A percentile compares a stretch with the other conserved stretches of the same genome.
Evolutionary conservation across 148 eudicot genomes (phyloP).

Genomic region (Vaccinium corymbosum): DNA sequence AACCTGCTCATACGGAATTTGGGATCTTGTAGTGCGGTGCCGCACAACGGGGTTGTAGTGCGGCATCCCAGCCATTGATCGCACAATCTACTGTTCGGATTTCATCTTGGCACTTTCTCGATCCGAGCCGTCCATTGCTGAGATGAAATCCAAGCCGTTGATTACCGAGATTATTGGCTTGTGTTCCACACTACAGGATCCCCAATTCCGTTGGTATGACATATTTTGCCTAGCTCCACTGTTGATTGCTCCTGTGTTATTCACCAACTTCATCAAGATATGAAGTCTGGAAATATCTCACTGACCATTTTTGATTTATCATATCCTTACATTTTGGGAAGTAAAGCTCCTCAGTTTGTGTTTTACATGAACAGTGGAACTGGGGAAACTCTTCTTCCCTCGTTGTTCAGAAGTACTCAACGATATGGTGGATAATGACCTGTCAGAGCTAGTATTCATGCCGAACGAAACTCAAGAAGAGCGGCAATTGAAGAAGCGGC

Average conservation of each 20-base stretch:
- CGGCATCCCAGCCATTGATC: no score
- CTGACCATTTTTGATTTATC: background rate
- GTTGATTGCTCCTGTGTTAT: background rate
- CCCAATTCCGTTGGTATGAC: background rate
- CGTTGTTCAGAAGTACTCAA: slow-evolving; percentile 78
- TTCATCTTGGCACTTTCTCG: no score
- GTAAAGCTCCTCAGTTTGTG: background rate
- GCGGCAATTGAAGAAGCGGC: slow-evolving; percentile 51
- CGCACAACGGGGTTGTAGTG: no score
- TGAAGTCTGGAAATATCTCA: background rate
- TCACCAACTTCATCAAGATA: background rate
- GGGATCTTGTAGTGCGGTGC: no score
- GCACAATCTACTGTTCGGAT: no score
- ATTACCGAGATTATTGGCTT: no score
- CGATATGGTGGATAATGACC: slow-evolving; percentile 68
- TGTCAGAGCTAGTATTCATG: slow-evolving; percentile 43
- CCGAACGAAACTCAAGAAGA: slow-evolving; percentile 54
- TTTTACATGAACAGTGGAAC: slow-evolving; percentile 50
- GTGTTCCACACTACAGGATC: no score
- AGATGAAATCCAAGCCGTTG: no score
- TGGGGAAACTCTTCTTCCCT: slow-evolving; percentile 87
- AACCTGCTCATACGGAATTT: background rate
- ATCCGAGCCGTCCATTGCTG: no score
- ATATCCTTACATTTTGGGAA: background rate
- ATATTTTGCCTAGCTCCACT: background rate